Evolutionary conservation across 176 grass and related monocot species (phyloP).

Genomic region (Puccinellia tenuiflora): DNA sequence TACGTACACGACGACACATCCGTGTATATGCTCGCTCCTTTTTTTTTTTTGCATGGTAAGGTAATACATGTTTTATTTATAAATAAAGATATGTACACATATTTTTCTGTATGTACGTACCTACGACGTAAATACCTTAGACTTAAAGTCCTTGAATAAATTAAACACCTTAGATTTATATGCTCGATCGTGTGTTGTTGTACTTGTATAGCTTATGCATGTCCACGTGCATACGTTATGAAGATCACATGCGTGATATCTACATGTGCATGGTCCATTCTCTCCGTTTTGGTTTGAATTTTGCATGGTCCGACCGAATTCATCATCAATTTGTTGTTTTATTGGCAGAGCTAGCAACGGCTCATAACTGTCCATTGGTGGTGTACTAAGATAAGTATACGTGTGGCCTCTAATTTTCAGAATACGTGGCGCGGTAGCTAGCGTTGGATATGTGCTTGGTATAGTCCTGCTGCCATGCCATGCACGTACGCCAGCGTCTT

Average conservation of each 20-base stretch:
- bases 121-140: neutral
- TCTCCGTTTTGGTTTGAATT: neutral
- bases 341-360: conserved; percentile 18
- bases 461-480: neutral
- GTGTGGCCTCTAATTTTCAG: neutral
- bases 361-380: neutral
- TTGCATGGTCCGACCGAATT: conserved; percentile 1
- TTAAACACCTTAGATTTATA: no score
- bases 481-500: neutral
- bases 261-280: conserved; percentile 18
- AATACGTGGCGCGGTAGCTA: neutral
- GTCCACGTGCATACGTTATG: neutral
- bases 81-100: no score
- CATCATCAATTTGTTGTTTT: no score
- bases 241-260: conserved; percentile 7
- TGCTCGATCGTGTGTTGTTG: neutral
- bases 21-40: neutral
- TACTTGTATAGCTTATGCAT: neutral
- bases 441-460: neutral
- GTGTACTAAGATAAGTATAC: neutral
- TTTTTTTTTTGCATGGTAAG: no score
- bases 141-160: neutral
- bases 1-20: no score
- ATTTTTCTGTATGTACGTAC: no score
- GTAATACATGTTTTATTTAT: no score